phyloP scores from a whole-genome alignment of 805 yeast genomes.

The Yarrowia sp. region DNA sequence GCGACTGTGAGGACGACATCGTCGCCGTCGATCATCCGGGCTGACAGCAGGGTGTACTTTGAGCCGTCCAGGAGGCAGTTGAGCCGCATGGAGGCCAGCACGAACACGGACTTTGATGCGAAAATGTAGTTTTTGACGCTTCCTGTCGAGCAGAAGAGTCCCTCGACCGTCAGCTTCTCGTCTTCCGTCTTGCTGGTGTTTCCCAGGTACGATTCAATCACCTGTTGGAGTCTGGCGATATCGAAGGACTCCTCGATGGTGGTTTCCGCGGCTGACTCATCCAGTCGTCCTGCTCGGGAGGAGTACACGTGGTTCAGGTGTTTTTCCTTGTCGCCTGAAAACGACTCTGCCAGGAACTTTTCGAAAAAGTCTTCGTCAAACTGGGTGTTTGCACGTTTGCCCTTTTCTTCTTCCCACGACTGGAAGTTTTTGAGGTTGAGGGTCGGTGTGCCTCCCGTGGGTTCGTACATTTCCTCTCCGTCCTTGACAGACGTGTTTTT shows the following conservation, averaged over 20 bases:
- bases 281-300: slow-evolving; percentile 11
- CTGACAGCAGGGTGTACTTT: slow-evolving; percentile 19
- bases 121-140: slow-evolving; percentile 32
- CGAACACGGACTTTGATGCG: slow-evolving; percentile 26
- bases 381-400: slow-evolving; percentile 23
- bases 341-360: slow-evolving; percentile 24
- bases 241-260: slow-evolving; percentile 30
- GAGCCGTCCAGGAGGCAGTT: slow-evolving; percentile 25
- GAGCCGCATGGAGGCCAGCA: slow-evolving; percentile 28
- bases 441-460: slow-evolving; percentile 7
- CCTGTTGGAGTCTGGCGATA: slow-evolving; percentile 18
- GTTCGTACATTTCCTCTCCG: slow-evolving; percentile 35
- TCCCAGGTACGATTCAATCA: slow-evolving; percentile 11
- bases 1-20: slow-evolving; percentile 31
- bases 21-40: slow-evolving; percentile 32
- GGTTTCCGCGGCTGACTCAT: slow-evolving; percentile 1
- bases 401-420: slow-evolving; percentile 36
- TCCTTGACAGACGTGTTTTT: slow-evolving; percentile 32
- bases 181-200: slow-evolving; percentile 27
- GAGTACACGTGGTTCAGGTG: slow-evolving; percentile 32
- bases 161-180: slow-evolving; percentile 31
- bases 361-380: slow-evolving; percentile 37
- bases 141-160: slow-evolving; percentile 19
- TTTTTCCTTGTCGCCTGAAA: slow-evolving; percentile 22
- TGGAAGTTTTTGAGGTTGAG: slow-evolving; percentile 19